Evolutionary conservation across 1,139 yeast genomes (phyloP), one percentile per base, ranked within the genome.

Genomic region (Taiozyma onychis): DNA sequence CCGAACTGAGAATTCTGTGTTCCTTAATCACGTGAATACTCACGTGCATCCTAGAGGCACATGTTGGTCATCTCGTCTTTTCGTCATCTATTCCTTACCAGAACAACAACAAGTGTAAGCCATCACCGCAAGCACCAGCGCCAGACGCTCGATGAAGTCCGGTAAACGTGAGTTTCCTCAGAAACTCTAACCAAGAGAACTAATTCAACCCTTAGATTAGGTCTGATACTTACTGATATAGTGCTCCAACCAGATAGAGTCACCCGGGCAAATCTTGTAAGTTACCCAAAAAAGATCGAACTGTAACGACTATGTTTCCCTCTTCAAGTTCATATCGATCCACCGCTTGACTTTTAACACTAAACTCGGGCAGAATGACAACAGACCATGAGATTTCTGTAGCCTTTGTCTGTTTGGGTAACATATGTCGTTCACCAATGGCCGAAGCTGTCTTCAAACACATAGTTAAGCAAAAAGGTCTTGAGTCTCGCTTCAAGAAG

Each of bases 361-460:
- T 7, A 27, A 4, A 30, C n/a, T 32, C 14, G 9, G 10, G 6
- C n/a, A 16, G 7, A 18, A 37, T 37, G 41, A 37, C 43, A 42
- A 4, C 47, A 13, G 44, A 50, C 34, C 53, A 51, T 45, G 52
- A 74, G 48, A 66, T 83, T 11, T 76, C 86, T 1, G 93, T 89
- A 39, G 96, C 95, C 0, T 91, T 91, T 65, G 95, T 90, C 2
- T 91, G 98, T 64, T 74, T 90, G 22, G 98, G 98, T 3, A 91
- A 91, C 68, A 89, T 90, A 44, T 91, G 99, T 64, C 93, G 98
- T 49, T 90, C 97, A 1, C 97, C 98, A 11, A 91, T 91, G 98
- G 98, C 99, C 0, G 98, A 91, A 66, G 97, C 97, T 0, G 87
- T 90, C 1, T 89, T 90, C 70, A 74, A 73, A 48, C 82, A 88